These are phyloP conservation scores for Fragosphaeria purpurea DNA, from an alignment of 2,329 filamentous ascomycete species.

Conservation along the genomic window DNA sequence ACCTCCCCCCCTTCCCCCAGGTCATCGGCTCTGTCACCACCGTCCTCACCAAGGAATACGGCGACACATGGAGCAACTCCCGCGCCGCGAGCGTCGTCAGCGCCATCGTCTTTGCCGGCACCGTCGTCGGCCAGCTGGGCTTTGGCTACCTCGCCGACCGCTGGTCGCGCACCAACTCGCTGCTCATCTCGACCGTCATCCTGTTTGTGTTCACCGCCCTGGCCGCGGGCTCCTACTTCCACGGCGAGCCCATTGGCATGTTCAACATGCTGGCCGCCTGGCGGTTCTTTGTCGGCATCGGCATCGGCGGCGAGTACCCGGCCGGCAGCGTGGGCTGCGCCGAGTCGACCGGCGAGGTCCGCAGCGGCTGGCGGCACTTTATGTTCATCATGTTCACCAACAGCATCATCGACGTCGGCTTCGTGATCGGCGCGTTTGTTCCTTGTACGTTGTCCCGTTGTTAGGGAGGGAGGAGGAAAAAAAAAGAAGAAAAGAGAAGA, in stretches of 20 bases:
- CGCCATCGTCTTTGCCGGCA: conserved; percentile 78
- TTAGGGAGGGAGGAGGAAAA: too few relatives aligned
- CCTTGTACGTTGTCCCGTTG: conserved; percentile 33
- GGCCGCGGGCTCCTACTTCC: conserved; percentile 64
- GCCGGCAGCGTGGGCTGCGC: conserved; percentile 76
- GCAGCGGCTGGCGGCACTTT: conserved; percentile 68
- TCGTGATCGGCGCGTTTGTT: conserved; percentile 70
- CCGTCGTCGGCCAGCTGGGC: conserved; percentile 65
- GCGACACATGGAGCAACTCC: conserved; percentile 56
- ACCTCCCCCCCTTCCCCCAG: conserved; percentile 25
- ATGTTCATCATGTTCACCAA: conserved; percentile 64
- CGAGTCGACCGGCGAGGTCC: conserved; percentile 75
- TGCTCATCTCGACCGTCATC: conserved; percentile 72
- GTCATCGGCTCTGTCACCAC: conserved; percentile 85
- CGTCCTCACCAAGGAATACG: conserved; percentile 60
- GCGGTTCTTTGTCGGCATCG: conserved; percentile 70
- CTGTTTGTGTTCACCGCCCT: conserved; percentile 78
- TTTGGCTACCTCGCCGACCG: conserved; percentile 78
- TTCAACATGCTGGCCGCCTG: conserved; percentile 70
- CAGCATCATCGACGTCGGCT: conserved; percentile 44
- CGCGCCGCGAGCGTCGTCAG: conserved; percentile 63
- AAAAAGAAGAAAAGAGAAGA: too few relatives aligned
- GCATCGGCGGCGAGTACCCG: conserved; percentile 75
- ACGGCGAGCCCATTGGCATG: conserved; percentile 58
- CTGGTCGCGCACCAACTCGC: conserved; percentile 73